A percentile compares a stretch with the other conserved stretches of the same genome.
phyloP scores from a whole-genome alignment of 345 rosid species.

The Anastatica hierochuntica region DNA sequence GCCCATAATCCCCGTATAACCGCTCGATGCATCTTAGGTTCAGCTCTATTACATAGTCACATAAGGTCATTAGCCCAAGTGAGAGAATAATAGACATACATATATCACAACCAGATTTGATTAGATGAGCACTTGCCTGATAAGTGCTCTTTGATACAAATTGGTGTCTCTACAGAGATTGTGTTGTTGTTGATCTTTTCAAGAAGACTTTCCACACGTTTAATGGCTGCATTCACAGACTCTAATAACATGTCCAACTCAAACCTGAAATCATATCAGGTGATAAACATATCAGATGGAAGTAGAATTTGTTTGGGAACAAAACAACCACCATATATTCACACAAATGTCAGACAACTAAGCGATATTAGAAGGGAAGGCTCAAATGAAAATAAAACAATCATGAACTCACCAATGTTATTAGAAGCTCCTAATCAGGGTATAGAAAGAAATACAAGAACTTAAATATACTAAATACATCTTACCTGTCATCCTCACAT shows the following conservation, averaged over 20 bases:
- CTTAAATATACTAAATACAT: not conserved
- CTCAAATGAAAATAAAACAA: not conserved
- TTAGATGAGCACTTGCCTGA: slow-evolving; percentile 43
- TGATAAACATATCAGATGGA: slow-evolving; percentile 9
- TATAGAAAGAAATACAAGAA: not conserved
- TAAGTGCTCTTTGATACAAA: slow-evolving; percentile 67
- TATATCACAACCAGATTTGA: not conserved
- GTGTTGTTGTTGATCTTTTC: slow-evolving; percentile 68
- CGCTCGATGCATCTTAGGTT: slow-evolving; percentile 95
- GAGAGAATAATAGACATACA: not conserved
- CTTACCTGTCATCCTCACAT: slow-evolving; percentile 97
- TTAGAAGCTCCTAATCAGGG: not conserved
- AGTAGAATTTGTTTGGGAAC: not conserved
- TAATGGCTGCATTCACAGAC: slow-evolving; percentile 70
- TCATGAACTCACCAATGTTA: slow-evolving; percentile 1
- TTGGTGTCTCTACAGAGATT: slow-evolving; percentile 49
- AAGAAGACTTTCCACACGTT: slow-evolving; percentile 69
- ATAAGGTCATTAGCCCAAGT: slow-evolving; percentile 12
- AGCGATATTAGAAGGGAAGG: not conserved
- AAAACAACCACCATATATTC: not conserved
- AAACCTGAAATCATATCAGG: slow-evolving; percentile 51
- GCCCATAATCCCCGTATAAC: slow-evolving; percentile 90
- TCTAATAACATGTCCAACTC: slow-evolving; percentile 96
- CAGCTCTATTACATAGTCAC: slow-evolving; percentile 43
- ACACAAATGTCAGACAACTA: not conserved